Evolutionary conservation across 2,329 filamentous ascomycete species (phyloP).

Genomic region (Botryotinia calthae): DNA sequence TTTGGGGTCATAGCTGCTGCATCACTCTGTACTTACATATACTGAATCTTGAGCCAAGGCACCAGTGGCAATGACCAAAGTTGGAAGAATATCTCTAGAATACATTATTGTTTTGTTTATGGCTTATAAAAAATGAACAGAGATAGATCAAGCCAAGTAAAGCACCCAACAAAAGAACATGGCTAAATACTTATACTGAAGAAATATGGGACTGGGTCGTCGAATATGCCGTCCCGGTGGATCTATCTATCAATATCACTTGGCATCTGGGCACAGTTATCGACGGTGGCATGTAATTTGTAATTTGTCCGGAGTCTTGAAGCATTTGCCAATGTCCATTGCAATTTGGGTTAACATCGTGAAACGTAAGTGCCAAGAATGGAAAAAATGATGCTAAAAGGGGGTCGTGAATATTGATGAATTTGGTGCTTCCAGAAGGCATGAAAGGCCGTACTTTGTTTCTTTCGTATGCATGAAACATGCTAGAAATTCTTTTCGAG

Average conservation of each 20-base stretch:
- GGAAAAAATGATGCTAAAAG: neutral
- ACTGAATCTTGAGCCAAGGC: constrained; percentile 14
- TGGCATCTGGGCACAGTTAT: neutral
- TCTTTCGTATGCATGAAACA: neutral
- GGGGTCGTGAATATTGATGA: neutral
- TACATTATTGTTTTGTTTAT: neutral
- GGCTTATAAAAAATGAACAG: neutral
- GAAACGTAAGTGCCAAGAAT: neutral
- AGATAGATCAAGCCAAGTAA: neutral
- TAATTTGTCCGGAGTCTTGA: neutral
- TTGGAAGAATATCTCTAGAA: neutral
- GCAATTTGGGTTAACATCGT: neutral
- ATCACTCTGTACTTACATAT: constrained; percentile 8
- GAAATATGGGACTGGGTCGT: neutral
- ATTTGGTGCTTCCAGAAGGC: neutral
- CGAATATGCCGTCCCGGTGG: neutral
- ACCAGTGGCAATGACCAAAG: neutral
- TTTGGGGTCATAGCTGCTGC: neutral
- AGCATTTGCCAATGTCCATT: neutral
- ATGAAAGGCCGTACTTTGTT: neutral
- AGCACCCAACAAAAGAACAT: neutral
- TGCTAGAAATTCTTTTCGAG: neutral
- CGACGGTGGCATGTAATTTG: neutral
- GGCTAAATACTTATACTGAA: constrained; percentile 5
- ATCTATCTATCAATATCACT: neutral